These are phyloP conservation scores for Arthrocladium fulminans DNA, from an alignment of 2,329 filamentous ascomycete species.

Conservation along the genomic window DNA sequence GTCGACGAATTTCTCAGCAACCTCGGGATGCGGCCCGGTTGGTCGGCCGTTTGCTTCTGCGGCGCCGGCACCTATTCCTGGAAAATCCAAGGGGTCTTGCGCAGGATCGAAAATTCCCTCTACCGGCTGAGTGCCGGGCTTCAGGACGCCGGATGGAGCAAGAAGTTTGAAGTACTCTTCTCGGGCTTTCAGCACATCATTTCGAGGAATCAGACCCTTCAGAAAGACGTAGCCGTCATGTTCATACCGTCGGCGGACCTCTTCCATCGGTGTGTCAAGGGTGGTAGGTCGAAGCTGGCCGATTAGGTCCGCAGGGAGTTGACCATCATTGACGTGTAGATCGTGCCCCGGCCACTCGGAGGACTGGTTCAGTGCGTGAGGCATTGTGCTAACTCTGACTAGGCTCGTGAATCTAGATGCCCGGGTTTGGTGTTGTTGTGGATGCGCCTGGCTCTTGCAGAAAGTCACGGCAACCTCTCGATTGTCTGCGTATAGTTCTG, in stretches of 20 bases:
- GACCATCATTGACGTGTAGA: slow-evolving; percentile 40
- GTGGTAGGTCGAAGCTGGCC: slow-evolving; percentile 36
- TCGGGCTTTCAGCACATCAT: slow-evolving; percentile 45
- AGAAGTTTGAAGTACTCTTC: slow-evolving; percentile 47
- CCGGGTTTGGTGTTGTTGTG: no score
- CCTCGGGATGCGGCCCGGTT: slow-evolving; percentile 29
- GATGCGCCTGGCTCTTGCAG: no score
- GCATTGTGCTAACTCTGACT: slow-evolving; percentile 5
- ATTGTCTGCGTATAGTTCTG: no score
- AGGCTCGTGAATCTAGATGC: no score
- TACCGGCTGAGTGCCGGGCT: slow-evolving; percentile 43
- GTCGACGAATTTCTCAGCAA: slow-evolving; percentile 39
- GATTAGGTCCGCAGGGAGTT: slow-evolving; percentile 38
- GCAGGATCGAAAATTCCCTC: slow-evolving; percentile 46
- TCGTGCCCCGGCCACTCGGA: slow-evolving; percentile 8
- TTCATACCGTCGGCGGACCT: slow-evolving; percentile 39
- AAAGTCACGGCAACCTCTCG: no score
- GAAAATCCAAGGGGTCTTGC: slow-evolving; percentile 38
- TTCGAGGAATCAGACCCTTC: slow-evolving; percentile 45
- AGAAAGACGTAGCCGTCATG: slow-evolving; percentile 49
- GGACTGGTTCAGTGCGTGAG: slow-evolving; percentile 12
- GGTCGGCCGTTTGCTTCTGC: slow-evolving; percentile 38
- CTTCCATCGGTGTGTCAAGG: slow-evolving; percentile 38
- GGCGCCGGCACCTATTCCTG: slow-evolving; percentile 47
- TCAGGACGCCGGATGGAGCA: slow-evolving; percentile 47